These are phyloP conservation scores for Penicillium sp. DNA, from an alignment of 2,329 filamentous ascomycete genomes.

Conservation along the genomic window DNA sequence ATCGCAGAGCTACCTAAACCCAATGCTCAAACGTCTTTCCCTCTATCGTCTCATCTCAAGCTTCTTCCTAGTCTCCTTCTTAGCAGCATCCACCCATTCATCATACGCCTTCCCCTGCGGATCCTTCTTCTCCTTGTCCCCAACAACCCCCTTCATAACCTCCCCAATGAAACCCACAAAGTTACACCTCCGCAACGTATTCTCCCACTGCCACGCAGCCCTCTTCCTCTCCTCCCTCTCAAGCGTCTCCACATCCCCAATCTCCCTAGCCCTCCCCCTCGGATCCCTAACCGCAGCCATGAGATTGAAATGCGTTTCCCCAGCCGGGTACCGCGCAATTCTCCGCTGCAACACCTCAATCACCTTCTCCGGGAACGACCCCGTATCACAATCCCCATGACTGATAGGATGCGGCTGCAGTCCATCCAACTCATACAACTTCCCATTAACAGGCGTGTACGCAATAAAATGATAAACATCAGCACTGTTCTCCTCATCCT, in stretches of 20 bases:
- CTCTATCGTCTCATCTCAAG: conserved; percentile 33
- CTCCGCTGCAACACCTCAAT: conserved; percentile 84
- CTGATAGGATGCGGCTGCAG: conserved; percentile 89
- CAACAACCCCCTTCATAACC: conserved; percentile 83
- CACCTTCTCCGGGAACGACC: conserved; percentile 75
- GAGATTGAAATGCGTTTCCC: conserved; percentile 94
- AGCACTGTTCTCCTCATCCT: conserved; percentile 65
- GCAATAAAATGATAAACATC: conserved; percentile 98
- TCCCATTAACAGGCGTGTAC: conserved; percentile 78
- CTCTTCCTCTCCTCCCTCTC: conserved; percentile 81
- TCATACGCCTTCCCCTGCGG: conserved; percentile 61
- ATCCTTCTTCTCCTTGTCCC: conserved; percentile 66
- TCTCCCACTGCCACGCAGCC: conserved; percentile 89
- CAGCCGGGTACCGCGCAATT: conserved; percentile 78
- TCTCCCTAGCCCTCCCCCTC: conserved; percentile 72
- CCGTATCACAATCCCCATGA: conserved; percentile 72
- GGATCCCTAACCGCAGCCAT: conserved; percentile 89
- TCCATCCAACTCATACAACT: conserved; percentile 91
- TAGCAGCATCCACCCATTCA: conserved; percentile 76
- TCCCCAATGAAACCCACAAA: conserved; percentile 95
- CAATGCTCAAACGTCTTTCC: background rate
- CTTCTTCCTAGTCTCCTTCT: conserved; percentile 45
- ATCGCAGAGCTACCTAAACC: background rate
- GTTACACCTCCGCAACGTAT: conserved; percentile 86
- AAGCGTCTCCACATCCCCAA: conserved; percentile 78